A percentile compares a stretch with the other conserved stretches of the same genome.
These are phyloP conservation scores for Naganishia sp. DNA, from an alignment of 1,284 basidiomycete species.

Conservation along the genomic window DNA sequence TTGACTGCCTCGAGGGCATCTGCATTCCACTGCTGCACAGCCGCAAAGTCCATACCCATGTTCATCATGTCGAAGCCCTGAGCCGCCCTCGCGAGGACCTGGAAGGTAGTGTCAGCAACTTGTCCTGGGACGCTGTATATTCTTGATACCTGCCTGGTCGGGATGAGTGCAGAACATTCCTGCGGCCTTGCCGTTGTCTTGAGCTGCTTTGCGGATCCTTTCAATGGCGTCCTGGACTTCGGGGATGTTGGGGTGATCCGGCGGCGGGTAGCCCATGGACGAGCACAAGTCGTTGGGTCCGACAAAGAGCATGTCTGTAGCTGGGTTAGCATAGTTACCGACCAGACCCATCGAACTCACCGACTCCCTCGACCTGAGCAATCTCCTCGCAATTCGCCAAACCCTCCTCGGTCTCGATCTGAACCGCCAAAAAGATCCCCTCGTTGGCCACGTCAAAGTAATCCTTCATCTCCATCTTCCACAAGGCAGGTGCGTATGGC, in stretches of 20 bases:
- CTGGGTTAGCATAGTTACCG: background rate
- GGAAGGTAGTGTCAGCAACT: slow-evolving; percentile 31
- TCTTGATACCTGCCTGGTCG: slow-evolving; percentile 25
- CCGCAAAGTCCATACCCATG: slow-evolving; percentile 40
- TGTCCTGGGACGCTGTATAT: no score
- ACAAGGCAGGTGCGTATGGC: slow-evolving; percentile 43
- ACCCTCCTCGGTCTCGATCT: slow-evolving; percentile 47
- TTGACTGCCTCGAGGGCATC: slow-evolving; percentile 23
- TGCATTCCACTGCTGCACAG: slow-evolving; percentile 32
- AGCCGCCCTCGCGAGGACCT: slow-evolving; percentile 38
- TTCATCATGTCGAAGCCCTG: slow-evolving; percentile 45
- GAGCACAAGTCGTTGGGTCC: slow-evolving; percentile 48
- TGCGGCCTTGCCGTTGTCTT: slow-evolving; percentile 43
- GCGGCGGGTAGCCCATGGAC: slow-evolving; percentile 41
- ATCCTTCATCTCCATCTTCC: slow-evolving; percentile 42
- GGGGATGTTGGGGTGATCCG: slow-evolving; percentile 40
- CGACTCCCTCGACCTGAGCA: slow-evolving; percentile 44
- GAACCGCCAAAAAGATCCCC: slow-evolving; percentile 44
- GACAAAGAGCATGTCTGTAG: slow-evolving; percentile 42
- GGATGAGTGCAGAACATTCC: slow-evolving; percentile 41
- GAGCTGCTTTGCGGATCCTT: slow-evolving; percentile 40
- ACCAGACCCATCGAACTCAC: slow-evolving; percentile 31
- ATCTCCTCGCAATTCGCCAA: slow-evolving; percentile 48
- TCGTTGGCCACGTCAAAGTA: slow-evolving; percentile 44
- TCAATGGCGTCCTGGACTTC: slow-evolving; percentile 46